Evolutionary conservation across 2,329 filamentous ascomycete species (phyloP).

Genomic region (Gremmenia infestans): DNA sequence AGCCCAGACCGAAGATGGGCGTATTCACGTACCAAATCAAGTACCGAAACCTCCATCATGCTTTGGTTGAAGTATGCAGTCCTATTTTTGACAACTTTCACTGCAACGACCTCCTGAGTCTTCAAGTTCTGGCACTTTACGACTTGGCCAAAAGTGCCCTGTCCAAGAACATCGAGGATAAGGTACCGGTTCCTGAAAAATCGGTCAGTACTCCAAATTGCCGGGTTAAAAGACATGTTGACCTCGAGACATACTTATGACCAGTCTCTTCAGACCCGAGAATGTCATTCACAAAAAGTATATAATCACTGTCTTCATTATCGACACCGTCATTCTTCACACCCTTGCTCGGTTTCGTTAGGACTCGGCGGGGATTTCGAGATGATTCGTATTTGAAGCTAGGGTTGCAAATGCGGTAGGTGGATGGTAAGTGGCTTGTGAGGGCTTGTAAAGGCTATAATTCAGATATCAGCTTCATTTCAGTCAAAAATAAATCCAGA

Average conservation of each 20-base stretch:
- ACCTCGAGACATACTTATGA: conserved; percentile 67
- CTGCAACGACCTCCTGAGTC: conserved; percentile 95
- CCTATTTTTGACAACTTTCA: conserved; percentile 98
- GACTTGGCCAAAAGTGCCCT: conserved; percentile 97
- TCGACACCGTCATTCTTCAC: conserved; percentile 98
- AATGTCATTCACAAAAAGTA: conserved; percentile 98
- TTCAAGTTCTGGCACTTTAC: conserved; percentile 99
- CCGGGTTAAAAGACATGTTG: conserved; percentile 15
- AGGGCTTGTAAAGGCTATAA: conserved; percentile 85
- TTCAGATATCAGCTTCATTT: conserved; percentile 22
- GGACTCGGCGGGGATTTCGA: conserved; percentile 86
- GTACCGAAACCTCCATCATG: conserved; percentile 99
- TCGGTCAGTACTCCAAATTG: conserved; percentile 26
- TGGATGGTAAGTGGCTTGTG: conserved; percentile 86
- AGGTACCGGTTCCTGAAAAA: conserved; percentile 77
- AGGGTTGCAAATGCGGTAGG: conserved; percentile 97
- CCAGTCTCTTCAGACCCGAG: conserved; percentile 95
- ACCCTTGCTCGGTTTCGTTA: conserved; percentile 98
- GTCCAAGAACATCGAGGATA: conserved; percentile 92
- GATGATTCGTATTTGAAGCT: conserved; percentile 99
- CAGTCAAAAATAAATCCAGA: conserved; percentile 5
- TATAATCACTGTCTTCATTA: conserved; percentile 98
- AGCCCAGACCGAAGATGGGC: background rate
- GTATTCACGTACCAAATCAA: conserved; percentile 68
- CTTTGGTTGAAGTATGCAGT: conserved; percentile 99